These are phyloP conservation scores for Leccinum obscurum DNA, from an alignment of 768 basidiomycete species.

Conservation along the genomic window DNA sequence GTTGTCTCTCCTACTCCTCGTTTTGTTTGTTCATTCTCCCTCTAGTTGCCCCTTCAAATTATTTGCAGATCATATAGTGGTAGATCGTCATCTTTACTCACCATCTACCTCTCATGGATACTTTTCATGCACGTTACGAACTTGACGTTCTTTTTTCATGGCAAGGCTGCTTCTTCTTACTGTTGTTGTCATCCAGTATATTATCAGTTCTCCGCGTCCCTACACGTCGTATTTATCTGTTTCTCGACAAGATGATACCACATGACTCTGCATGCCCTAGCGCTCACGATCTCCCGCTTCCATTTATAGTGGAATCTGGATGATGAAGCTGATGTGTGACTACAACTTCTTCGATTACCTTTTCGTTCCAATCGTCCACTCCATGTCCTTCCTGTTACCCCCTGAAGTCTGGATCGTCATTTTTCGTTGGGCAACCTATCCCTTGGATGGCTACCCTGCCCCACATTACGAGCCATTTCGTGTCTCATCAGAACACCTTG, in stretches of 20 bases:
- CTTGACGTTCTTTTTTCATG: constrained; percentile 34
- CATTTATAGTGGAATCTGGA: neutral
- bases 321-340: constrained; percentile 11
- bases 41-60: constrained; percentile 82
- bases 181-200: constrained; percentile 34
- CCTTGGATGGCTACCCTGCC: constrained; percentile 28
- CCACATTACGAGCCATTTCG: constrained; percentile 51
- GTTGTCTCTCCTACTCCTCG: constrained; percentile 32
- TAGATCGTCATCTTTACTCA: constrained; percentile 14
- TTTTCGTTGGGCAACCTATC: constrained; percentile 43
- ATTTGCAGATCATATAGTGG: constrained; percentile 72
- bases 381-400: constrained; percentile 35
- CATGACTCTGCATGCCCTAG: constrained; percentile 21
- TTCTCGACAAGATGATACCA: constrained; percentile 35
- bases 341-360: neutral
- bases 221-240: constrained; percentile 29
- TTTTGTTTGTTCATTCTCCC: constrained; percentile 13
- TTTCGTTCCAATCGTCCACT: neutral
- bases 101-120: constrained; percentile 26
- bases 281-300: constrained; percentile 4
- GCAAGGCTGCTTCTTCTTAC: constrained; percentile 15
- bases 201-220: constrained; percentile 25
- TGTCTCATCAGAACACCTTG: constrained; percentile 28
- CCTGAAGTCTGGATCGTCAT: constrained; percentile 57
- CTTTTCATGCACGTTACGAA: constrained; percentile 29